Base-by-base conservation (phyloP, 2,329 filamentous ascomycete genomes). In the Corniculantispora saksenae region DNA sequence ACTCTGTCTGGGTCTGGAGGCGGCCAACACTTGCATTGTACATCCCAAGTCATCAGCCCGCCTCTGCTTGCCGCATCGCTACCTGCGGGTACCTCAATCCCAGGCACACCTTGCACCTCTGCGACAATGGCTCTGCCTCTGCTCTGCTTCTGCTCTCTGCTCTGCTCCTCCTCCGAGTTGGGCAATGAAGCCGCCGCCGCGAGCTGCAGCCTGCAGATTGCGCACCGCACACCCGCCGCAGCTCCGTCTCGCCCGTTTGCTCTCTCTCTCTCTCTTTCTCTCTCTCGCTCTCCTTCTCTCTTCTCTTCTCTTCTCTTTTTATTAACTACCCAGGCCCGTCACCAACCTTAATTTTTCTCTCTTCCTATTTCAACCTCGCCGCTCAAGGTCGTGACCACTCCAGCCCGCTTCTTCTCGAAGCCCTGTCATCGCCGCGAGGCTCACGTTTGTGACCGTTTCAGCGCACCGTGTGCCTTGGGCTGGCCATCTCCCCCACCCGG, bases 191-290 rank as follows among this genome's bases (percentile, higher is more conserved):
- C 56, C 56, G 25, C 56, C 56, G 25, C 48, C 25, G 48, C 48
- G 19, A 21, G 54, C 38, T 35, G 56, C 56, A 48, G 56, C 43
- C 56, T 48, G 43, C 56, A 45, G 23, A 17, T 25, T 48, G 43
- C 43, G 21, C 56, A 48, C 27, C 48, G 48, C 48, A 25, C 48
- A 29, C 40, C 38, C 23, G 6, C 35, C 57, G 17, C 56, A 48
- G 47, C 47, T 61, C 58, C 58, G 38, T 43, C 17, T 61, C 58
- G 58, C 58, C 58, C 32, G 58, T 60, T 60, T 60, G 58, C 58
- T 51, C 45, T 61, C 17, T 35, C 38, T 32, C 23, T 61, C 58
- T 32, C 58, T 51, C 45, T 53, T 19, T 35, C 38, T 10, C 17
- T 38, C 19, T 43, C 58, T 61, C 35, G 58, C 47, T 13, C 17